Percentiles rank a stretch among this genome's conserved stretches.
Evolutionary conservation across 352 stramenopile genomes (phyloP).

Genomic region (Phytophthora cryptogea): DNA sequence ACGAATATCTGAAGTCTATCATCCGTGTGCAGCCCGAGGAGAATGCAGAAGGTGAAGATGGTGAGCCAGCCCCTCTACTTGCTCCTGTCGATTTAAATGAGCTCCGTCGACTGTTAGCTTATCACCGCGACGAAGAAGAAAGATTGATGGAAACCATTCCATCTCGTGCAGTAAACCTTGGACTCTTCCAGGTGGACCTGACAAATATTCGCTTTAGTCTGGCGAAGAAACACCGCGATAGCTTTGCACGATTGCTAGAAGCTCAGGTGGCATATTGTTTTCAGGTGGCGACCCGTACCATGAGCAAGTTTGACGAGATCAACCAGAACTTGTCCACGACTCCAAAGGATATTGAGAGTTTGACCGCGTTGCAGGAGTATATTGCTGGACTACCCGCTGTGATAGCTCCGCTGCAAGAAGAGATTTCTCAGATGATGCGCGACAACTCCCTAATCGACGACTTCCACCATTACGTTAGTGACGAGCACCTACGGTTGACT

Average conservation of each 20-base stretch:
- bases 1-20: constrained; percentile 76
- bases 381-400: constrained; percentile 74
- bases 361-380: constrained; percentile 90
- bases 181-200: constrained; percentile 80
- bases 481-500: constrained; percentile 85
- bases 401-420: constrained; percentile 77
- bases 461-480: constrained; percentile 82
- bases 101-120: constrained; percentile 57
- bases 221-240: constrained; percentile 80
- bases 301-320: constrained; percentile 88
- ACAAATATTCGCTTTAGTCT: constrained; percentile 78
- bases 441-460: constrained; percentile 85
- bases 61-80: constrained; percentile 50
- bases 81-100: constrained; percentile 80
- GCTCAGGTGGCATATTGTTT: constrained; percentile 74
- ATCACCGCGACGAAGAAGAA: constrained; percentile 72
- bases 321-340: constrained; percentile 77
- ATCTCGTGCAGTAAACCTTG: constrained; percentile 67
- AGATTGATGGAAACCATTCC: constrained; percentile 75
- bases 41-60: constrained; percentile 39
- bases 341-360: constrained; percentile 92
- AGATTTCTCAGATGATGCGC: constrained; percentile 80
- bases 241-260: constrained; percentile 73
- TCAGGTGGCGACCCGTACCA: constrained; percentile 61
- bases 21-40: constrained; percentile 49